Evolutionary conservation across 176 grass and related monocot species (phyloP).

Genomic region (Saccharum spontaneum): DNA sequence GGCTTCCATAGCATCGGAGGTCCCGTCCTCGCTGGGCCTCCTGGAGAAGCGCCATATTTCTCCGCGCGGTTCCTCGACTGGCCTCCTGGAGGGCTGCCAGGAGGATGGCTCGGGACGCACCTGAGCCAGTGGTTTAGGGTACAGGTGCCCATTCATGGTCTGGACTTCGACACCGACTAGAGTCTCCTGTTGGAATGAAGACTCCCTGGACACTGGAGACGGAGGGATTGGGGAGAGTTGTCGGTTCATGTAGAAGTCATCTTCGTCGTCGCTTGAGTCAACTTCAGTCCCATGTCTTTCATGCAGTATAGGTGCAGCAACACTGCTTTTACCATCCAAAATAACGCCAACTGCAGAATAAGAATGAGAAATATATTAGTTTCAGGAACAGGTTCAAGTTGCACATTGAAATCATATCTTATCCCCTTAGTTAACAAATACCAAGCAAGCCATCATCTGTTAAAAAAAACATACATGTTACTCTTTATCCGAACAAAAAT

Average conservation of each 20-base stretch:
- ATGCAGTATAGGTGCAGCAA: constrained; percentile 18
- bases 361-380: background rate
- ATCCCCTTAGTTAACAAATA: background rate
- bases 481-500: background rate
- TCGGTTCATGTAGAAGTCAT: constrained; percentile 62
- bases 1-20: constrained; percentile 38
- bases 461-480: constrained; percentile 12
- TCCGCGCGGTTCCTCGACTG: constrained; percentile 30
- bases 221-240: constrained; percentile 47
- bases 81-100: constrained; percentile 48
- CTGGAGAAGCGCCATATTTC: constrained; percentile 50
- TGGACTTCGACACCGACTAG: constrained; percentile 47
- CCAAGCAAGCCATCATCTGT: background rate
- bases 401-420: background rate
- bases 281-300: constrained; percentile 46
- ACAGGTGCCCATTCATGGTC: constrained; percentile 61
- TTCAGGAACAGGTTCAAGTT: constrained; percentile 8
- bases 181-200: constrained; percentile 63
- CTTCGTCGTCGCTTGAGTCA: constrained; percentile 57
- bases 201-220: constrained; percentile 64
- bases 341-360: constrained; percentile 51
- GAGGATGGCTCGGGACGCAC: constrained; percentile 40
- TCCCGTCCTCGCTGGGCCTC: constrained; percentile 49
- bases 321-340: constrained; percentile 43
- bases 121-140: constrained; percentile 53